Evolutionary conservation across 1,139 yeast genomes (phyloP), one percentile per base, ranked within the genome.

Genomic region (Lodderomyces parapsilosis): DNA sequence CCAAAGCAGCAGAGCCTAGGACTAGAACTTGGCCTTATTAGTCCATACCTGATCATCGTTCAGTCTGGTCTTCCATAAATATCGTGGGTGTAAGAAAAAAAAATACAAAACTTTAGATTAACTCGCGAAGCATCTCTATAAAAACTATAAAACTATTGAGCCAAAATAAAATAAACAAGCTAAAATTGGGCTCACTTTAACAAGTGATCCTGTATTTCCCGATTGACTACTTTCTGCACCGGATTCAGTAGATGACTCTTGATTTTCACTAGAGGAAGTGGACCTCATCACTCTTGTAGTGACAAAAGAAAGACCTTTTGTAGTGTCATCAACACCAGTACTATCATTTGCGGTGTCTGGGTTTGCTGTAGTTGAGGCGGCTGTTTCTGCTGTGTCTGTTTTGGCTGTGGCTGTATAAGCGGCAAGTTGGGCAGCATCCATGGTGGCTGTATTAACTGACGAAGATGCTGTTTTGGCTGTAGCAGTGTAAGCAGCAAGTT

Each of bases 211-310:
- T 11, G n/a, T 28, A 19, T 31, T 15, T 9, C 38, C 44, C 6
- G 44, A 28, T 33, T 25, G 23, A 10, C 33, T 39, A 13, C 32
- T 23, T 36, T 41, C 25, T 11, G 34, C 24, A 15, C 38, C 17
- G 2, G 43, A 31, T 19, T 10, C 22, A 24, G 34, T 31, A 13
- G 41, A 19, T n/a, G 50, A 8, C 3, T 38, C 34, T 32, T 30
- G 23, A 10, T 28, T 35, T 18, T 18, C 25, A 6, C 41, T 23
- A 8, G 31, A 37, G 28, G 45, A 23, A 4, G 51, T 43, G 2
- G 48, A 44, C 36, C 49, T 40, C 34, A 46, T 19, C 1, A 44
- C 46, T 42, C 51, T 42, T 6, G 49, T 39, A 11, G 53, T 47
- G 3, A 50, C 56, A 48, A 46, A 44, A 6, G 51, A 28, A 18